A percentile compares a stretch with the other conserved stretches of the same genome.
phyloP scores from a whole-genome alignment of 2,329 filamentous ascomycete genomes.

The Catunica adiposa region DNA sequence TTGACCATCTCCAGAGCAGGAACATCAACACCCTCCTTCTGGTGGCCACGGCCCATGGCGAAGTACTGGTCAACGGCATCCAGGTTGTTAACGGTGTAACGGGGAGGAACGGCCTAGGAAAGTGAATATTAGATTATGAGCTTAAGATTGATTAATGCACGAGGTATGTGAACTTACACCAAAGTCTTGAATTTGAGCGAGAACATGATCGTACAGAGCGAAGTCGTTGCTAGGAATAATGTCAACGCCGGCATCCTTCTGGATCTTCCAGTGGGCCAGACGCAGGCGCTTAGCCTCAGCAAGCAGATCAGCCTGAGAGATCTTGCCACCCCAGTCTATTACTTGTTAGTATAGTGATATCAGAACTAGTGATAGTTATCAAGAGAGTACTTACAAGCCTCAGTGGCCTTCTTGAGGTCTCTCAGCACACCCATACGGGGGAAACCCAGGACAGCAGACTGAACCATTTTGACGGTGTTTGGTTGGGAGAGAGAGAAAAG shows the following conservation, averaged over 20 bases:
- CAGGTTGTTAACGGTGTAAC: conserved; percentile 82
- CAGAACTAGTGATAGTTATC: conserved; percentile 1
- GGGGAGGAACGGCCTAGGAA: conserved; percentile 65
- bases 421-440: conserved; percentile 95
- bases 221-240: conserved; percentile 99
- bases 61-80: conserved; percentile 92
- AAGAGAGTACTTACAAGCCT: conserved; percentile 54
- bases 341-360: conserved; percentile 15
- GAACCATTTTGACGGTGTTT: conserved; percentile 38
- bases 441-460: conserved; percentile 82
- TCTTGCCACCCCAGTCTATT: conserved; percentile 72
- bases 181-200: conserved; percentile 96
- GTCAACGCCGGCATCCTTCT: conserved; percentile 95
- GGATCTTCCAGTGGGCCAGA: conserved; percentile 97
- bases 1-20: conserved; percentile 98
- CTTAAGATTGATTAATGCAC: too few relatives aligned
- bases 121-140: conserved; percentile 11
- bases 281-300: conserved; percentile 93
- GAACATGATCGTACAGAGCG: conserved; percentile 93
- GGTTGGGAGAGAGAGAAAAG: conserved; percentile 2
- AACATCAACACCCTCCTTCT: conserved; percentile 87
- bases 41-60: conserved; percentile 97
- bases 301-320: conserved; percentile 79
- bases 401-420: conserved; percentile 99
- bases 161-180: conserved; percentile 44